A percentile compares a stretch with the other conserved stretches of the same genome.
These are phyloP conservation scores for Aspergillus sp. DNA, from an alignment of 2,329 filamentous ascomycete species.

Conservation along the genomic window DNA sequence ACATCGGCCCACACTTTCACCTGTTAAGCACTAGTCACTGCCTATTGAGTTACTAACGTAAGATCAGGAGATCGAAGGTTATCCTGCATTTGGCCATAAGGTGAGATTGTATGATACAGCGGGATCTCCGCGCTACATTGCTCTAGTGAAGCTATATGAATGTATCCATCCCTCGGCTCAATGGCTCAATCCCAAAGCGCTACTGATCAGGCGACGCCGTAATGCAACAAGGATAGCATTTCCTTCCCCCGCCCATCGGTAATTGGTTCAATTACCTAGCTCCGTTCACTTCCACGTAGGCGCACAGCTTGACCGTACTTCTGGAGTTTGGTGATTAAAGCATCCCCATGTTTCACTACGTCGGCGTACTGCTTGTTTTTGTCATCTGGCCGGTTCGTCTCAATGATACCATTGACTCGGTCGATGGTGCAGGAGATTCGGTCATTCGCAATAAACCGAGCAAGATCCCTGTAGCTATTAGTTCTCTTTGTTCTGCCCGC, in stretches of 20 bases:
- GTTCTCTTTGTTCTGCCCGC: not conserved
- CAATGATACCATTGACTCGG: slow-evolving; percentile 92
- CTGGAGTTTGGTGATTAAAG: slow-evolving; percentile 97
- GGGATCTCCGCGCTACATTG: slow-evolving; percentile 21
- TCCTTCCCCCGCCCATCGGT: slow-evolving; percentile 2
- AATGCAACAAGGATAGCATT: slow-evolving; percentile 3
- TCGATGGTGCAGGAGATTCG: slow-evolving; percentile 97
- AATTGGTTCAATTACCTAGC: slow-evolving; percentile 45
- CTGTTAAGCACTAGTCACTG: not conserved
- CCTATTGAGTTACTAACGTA: too few relatives aligned
- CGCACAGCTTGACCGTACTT: slow-evolving; percentile 98
- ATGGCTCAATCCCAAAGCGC: slow-evolving; percentile 2
- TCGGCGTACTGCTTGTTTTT: slow-evolving; percentile 99
- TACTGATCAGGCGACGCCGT: slow-evolving; percentile 2
- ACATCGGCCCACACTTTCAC: slow-evolving; percentile 2
- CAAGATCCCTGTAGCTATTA: slow-evolving; percentile 68
- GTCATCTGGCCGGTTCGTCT: slow-evolving; percentile 95
- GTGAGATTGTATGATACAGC: slow-evolving; percentile 25
- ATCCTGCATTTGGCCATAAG: slow-evolving; percentile 17
- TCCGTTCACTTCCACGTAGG: slow-evolving; percentile 89
- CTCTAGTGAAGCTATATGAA: slow-evolving; percentile 18
- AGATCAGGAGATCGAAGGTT: slow-evolving; percentile 8
- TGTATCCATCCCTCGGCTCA: slow-evolving; percentile 8
- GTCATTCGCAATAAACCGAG: slow-evolving; percentile 93
- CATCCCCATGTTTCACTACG: slow-evolving; percentile 94